phyloP scores from a whole-genome alignment of 2,329 filamentous ascomycete species.

The Fusarium citri region DNA sequence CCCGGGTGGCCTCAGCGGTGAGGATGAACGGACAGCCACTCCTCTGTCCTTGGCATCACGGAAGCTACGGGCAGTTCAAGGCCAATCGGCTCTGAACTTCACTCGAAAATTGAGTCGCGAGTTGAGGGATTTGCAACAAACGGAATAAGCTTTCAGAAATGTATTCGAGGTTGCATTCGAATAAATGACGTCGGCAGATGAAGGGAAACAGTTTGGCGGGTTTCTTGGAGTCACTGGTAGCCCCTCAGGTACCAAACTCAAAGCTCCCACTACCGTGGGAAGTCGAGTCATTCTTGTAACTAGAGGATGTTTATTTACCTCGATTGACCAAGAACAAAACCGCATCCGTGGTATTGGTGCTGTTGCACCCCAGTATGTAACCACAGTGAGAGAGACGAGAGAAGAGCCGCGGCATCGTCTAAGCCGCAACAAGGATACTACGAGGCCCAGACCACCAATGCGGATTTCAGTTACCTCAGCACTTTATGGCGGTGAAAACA shows the following conservation, averaged over 20 bases:
- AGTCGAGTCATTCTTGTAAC: neutral
- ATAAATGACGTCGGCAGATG: conserved; percentile 9
- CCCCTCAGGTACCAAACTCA: conserved; percentile 1
- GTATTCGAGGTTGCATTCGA: conserved; percentile 15
- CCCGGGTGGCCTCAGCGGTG: conserved; percentile 36
- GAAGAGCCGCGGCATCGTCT: conserved; percentile 21
- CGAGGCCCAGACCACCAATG: conserved; percentile 14
- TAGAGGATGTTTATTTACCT: neutral
- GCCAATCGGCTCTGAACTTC: neutral
- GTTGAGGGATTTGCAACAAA: neutral
- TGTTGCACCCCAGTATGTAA: conserved; percentile 14
- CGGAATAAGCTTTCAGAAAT: neutral
- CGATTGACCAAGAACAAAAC: neutral
- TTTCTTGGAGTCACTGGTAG: conserved; percentile 3
- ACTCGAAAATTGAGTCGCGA: neutral
- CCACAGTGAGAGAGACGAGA: conserved; percentile 4
- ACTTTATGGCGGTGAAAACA: conserved; percentile 46
- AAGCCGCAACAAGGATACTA: conserved; percentile 26
- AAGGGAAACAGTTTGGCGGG: neutral
- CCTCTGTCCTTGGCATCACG: conserved; percentile 30
- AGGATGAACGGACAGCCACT: conserved; percentile 26
- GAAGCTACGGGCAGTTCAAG: conserved; percentile 23
- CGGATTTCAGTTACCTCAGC: conserved; percentile 37
- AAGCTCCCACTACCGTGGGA: neutral
- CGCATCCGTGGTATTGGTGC: conserved; percentile 28